Conservation (phyloP, 1,284 basidiomycete genomes). For the Apiotrichum gracile region DNA sequence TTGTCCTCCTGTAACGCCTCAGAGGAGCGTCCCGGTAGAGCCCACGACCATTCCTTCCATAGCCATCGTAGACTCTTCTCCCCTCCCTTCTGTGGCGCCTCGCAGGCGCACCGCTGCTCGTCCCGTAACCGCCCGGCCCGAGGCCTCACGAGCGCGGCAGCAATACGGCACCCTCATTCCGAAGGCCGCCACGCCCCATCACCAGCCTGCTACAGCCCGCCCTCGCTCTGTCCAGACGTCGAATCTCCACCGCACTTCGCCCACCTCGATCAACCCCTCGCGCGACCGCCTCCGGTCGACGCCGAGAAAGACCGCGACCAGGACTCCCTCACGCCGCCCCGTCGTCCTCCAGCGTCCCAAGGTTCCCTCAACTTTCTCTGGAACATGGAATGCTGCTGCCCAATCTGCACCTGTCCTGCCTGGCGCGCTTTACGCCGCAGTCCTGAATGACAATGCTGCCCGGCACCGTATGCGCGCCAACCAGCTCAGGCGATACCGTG, state of each 20-base stretch:
- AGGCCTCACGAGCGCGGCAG: too few species aligned
- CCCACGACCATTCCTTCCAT: too few species aligned
- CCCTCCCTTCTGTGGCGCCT: background rate
- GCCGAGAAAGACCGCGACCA: background rate
- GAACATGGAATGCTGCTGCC: background rate
- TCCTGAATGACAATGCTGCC: background rate
- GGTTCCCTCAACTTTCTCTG: background rate
- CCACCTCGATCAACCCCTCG: background rate
- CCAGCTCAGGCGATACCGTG: background rate
- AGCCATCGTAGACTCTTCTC: background rate
- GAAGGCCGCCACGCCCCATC: too few species aligned
- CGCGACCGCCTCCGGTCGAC: background rate
- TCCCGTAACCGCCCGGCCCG: too few species aligned
- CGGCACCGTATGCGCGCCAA: background rate
- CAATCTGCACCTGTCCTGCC: background rate
- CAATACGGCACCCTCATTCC: too few species aligned
- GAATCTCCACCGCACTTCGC: conserved; percentile 1
- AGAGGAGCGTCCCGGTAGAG: too few species aligned
- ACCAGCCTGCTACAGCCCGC: too few species aligned
- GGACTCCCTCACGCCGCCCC: background rate
- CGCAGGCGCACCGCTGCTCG: too few species aligned
- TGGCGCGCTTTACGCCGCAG: background rate
- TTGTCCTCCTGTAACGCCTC: too few species aligned
- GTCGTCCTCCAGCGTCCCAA: background rate
- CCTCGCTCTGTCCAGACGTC: background rate